Evolutionary conservation across 1,284 basidiomycete genomes (phyloP).

Genomic region (Fomitopsis betulina): DNA sequence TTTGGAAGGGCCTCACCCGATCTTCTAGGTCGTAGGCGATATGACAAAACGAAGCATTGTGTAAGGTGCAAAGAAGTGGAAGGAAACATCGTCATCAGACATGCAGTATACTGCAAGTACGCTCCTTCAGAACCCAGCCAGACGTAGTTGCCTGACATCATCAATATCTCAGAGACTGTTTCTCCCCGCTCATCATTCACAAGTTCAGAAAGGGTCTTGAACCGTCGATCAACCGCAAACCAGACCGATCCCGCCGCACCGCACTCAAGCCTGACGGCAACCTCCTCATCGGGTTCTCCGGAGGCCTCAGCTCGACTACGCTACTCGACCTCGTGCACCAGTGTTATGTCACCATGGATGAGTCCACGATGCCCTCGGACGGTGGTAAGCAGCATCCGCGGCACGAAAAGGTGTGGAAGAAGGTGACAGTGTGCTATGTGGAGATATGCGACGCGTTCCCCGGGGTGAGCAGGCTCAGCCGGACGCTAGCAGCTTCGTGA

Average conservation of each 20-base stretch:
- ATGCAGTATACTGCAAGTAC: slow-evolving; percentile 81
- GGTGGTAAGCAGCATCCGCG: slow-evolving; percentile 66
- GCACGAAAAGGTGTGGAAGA: slow-evolving; percentile 58
- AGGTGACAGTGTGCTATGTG: slow-evolving; percentile 61
- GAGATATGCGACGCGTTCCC: slow-evolving; percentile 60
- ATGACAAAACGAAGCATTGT: slow-evolving; percentile 60
- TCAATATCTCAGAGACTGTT: slow-evolving; percentile 54
- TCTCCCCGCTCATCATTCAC: slow-evolving; percentile 51
- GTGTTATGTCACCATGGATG: slow-evolving; percentile 48
- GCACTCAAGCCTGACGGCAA: slow-evolving; percentile 62
- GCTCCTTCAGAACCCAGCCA: slow-evolving; percentile 19
- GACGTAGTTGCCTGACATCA: not conserved
- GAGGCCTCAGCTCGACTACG: slow-evolving; percentile 68
- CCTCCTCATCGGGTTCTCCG: slow-evolving; percentile 65
- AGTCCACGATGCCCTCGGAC: slow-evolving; percentile 27
- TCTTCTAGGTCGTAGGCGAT: slow-evolving; percentile 51
- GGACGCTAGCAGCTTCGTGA: not conserved
- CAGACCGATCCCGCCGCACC: slow-evolving; percentile 44
- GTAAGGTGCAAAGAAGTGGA: slow-evolving; percentile 62
- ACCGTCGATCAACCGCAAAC: slow-evolving; percentile 52
- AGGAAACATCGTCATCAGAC: slow-evolving; percentile 70
- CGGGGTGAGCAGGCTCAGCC: slow-evolving; percentile 39
- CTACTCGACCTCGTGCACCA: slow-evolving; percentile 64
- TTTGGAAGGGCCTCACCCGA: not conserved
- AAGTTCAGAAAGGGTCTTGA: slow-evolving; percentile 68